Percentiles rank a stretch among this genome's conserved stretches.
phyloP scores from a whole-genome alignment of 2,329 filamentous ascomycete species.

The Sporothrix schenckii region DNA sequence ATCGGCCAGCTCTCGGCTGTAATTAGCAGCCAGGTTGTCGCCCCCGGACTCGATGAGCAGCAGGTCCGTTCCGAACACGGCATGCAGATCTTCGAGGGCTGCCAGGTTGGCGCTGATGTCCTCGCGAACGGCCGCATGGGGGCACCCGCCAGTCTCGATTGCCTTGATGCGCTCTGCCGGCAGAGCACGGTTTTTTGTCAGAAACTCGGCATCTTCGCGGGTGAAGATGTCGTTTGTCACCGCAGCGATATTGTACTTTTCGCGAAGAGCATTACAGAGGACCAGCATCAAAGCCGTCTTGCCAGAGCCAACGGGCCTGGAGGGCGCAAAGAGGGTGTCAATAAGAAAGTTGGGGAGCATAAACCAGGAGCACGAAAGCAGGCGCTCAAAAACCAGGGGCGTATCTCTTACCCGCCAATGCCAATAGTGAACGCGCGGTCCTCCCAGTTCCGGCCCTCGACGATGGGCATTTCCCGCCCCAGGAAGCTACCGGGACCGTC shows the following conservation, averaged over 20 bases:
- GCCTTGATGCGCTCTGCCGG: slow-evolving; percentile 83
- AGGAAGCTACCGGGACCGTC: slow-evolving; percentile 90
- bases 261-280: slow-evolving; percentile 81
- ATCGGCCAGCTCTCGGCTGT: slow-evolving; percentile 90
- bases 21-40: slow-evolving; percentile 96
- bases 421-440: slow-evolving; percentile 93
- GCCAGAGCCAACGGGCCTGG: slow-evolving; percentile 89
- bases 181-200: slow-evolving; percentile 82
- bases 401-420: slow-evolving; percentile 81
- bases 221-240: slow-evolving; percentile 99
- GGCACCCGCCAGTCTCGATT: slow-evolving; percentile 96
- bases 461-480: slow-evolving; percentile 88
- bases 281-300: slow-evolving; percentile 97
- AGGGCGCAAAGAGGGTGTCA: neutral
- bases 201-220: slow-evolving; percentile 95
- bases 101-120: slow-evolving; percentile 94
- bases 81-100: slow-evolving; percentile 85
- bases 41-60: slow-evolving; percentile 94
- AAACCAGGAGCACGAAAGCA: neutral
- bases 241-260: slow-evolving; percentile 82
- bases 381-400: neutral
- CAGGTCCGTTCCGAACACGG: slow-evolving; percentile 77
- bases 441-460: slow-evolving; percentile 83
- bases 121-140: slow-evolving; percentile 94
- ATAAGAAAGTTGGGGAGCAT: neutral